These are phyloP conservation scores for Gossypium arboreum DNA, from an alignment of 345 rosid genomes.

Conservation along the genomic window DNA sequence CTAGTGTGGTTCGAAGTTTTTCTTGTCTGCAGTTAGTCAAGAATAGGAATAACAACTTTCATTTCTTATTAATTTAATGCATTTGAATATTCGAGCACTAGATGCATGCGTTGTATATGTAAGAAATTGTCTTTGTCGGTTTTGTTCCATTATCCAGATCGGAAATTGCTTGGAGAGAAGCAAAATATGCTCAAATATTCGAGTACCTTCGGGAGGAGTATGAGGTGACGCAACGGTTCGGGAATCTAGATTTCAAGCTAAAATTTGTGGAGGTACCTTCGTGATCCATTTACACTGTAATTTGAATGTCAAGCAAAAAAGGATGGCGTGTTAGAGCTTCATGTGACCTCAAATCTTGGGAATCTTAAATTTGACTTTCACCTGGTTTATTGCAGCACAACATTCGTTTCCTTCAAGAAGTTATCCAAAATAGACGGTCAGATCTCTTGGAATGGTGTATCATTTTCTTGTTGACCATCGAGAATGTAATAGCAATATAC, in stretches of 20 bases:
- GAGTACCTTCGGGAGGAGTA: conserved; percentile 92
- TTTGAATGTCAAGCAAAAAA: not conserved
- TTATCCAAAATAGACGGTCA: conserved; percentile 71
- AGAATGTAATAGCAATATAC: conserved; percentile 64
- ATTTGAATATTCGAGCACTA: not conserved
- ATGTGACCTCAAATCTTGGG: too few species aligned
- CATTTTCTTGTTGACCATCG: conserved; percentile 66
- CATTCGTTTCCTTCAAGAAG: conserved; percentile 91
- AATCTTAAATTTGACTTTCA: not conserved
- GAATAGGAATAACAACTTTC: not conserved
- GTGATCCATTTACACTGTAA: not conserved
- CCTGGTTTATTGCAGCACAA: conserved; percentile 64
- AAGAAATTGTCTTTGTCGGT: not conserved
- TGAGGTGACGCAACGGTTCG: conserved; percentile 86
- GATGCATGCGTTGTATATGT: not conserved
- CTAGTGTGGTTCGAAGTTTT: not conserved
- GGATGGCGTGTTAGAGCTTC: not conserved
- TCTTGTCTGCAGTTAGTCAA: not conserved
- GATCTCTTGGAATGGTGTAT: conserved; percentile 86
- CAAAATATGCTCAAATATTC: conserved; percentile 81
- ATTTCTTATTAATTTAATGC: conserved; percentile 1
- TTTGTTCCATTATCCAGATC: conserved; percentile 45
- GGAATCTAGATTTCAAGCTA: conserved; percentile 77
- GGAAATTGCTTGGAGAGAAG: conserved; percentile 97
- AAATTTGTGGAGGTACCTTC: conserved; percentile 78